Base-by-base conservation (phyloP, 768 basidiomycete genomes). In the Hemileccinum rubropunctum region DNA sequence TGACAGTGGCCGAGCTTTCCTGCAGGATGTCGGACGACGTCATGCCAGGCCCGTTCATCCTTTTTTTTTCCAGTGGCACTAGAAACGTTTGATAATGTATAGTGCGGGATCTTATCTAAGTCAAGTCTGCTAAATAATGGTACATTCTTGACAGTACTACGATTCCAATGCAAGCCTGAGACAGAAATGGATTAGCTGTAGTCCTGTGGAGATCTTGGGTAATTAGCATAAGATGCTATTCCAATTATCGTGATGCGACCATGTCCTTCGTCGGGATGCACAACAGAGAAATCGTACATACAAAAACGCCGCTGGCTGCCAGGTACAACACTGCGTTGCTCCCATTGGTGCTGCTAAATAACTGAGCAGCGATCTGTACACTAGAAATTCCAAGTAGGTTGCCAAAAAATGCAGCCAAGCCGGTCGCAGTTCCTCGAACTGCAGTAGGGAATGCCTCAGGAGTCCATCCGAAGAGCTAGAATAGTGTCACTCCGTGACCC, bases 371-470 rank as follows among this genome's bases (percentile, higher is more conserved):
- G 1, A 57, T 21, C 21, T 48, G 26, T 12, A 42, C 23, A 3
- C 34, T 41, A 12, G n/a, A 40, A 3, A 57, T 49, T 2, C 30
- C 50, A 30, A 52, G 4, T 6, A 58, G 1, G n/a, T 14, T 47
- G n/a, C 28, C 54, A 27, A 37, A 44, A 15, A 45, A 57, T 3
- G n/a, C 1, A 10, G 54, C 44, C 23, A 49, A 35, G 4, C 57
- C 54, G 1, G 51, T 47, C 1, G 45, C 57, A 26, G 57, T 58
- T 9, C 57, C 57, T 30, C 57, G 47, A 6, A 58, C 48, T 12
- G 57, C 47, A 17, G 30, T 3, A 15, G 57, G 57, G 30, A 58
- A 58, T 12, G 57, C 50, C 30, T 58, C 57, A 3, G 57, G 57
- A 20, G 45, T 58, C 57, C 57, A 58, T 27, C 57, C 54, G 2